Evolutionary conservation across 108 stramenopile genomes (phyloP).

Genomic region (Hondaea fermentalgiana): DNA sequence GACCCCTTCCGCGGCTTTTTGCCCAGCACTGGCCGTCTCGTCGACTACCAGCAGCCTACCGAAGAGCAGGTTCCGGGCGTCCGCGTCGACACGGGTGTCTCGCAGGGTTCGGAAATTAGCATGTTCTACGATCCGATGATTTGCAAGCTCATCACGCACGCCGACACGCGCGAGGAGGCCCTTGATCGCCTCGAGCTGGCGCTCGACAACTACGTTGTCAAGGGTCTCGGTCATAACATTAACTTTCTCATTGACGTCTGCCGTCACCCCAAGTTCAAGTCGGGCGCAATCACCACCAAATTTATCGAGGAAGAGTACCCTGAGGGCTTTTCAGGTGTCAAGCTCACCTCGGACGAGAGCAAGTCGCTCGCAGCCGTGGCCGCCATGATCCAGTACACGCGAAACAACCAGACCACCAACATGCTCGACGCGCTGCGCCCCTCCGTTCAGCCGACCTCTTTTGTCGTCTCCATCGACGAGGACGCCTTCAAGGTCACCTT

Average conservation of each 20-base stretch:
- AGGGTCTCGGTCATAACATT: constrained; percentile 82
- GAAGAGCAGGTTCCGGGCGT: constrained; percentile 49
- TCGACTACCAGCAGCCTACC: constrained; percentile 38
- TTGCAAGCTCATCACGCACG: constrained; percentile 76
- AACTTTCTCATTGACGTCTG: constrained; percentile 64
- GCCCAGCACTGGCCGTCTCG: constrained; percentile 65
- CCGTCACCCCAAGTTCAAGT: constrained; percentile 60
- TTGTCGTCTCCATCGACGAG: background rate
- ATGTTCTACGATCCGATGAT: constrained; percentile 95
- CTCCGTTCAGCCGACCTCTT: background rate
- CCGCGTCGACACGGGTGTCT: constrained; percentile 83
- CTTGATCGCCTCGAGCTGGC: constrained; percentile 61
- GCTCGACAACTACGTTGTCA: constrained; percentile 77
- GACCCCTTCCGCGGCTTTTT: constrained; percentile 86
- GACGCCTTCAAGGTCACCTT: background rate
- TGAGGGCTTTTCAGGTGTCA: constrained; percentile 71
- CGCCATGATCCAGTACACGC: constrained; percentile 33
- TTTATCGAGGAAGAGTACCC: constrained; percentile 84
- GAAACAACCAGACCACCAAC: constrained; percentile 26
- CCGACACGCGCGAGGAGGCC: constrained; percentile 46
- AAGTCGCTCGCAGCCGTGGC: background rate
- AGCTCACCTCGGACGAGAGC: constrained; percentile 34
- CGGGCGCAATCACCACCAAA: constrained; percentile 76
- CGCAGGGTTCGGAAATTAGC: constrained; percentile 68
- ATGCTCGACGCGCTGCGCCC: background rate